Percentiles rank a stretch among this genome's conserved stretches.
Conservation (phyloP, 768 basidiomycete species). For the Fistulinella prunicolor region DNA sequence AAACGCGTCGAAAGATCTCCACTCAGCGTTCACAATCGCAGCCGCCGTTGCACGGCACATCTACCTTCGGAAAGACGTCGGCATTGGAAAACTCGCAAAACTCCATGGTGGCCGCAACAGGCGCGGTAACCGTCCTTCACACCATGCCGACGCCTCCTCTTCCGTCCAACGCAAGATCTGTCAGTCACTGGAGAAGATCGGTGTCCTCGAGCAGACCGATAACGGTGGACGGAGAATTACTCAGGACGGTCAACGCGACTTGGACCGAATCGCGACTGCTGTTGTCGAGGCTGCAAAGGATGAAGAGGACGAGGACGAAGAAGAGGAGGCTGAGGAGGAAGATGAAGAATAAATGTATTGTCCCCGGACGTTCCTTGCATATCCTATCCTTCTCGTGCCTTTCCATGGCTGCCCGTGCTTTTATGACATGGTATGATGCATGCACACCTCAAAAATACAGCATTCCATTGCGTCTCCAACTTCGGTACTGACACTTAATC, state of each 20-base stretch:
- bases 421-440: slow-evolving; percentile 43
- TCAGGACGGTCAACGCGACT: slow-evolving; percentile 94
- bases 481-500: background rate
- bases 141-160: slow-evolving; percentile 83
- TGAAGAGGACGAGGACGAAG: slow-evolving; percentile 72
- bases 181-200: slow-evolving; percentile 98
- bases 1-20: background rate
- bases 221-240: slow-evolving; percentile 95
- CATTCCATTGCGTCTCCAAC: slow-evolving; percentile 17
- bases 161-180: slow-evolving; percentile 93
- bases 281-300: slow-evolving; percentile 78
- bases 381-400: slow-evolving; percentile 21
- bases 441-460: slow-evolving; percentile 32
- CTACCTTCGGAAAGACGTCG: slow-evolving; percentile 97
- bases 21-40: slow-evolving; percentile 29
- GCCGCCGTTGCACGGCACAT: slow-evolving; percentile 98
- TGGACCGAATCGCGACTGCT: slow-evolving; percentile 91
- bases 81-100: slow-evolving; percentile 90
- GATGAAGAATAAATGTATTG: slow-evolving; percentile 35
- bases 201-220: slow-evolving; percentile 89
- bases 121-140: slow-evolving; percentile 94
- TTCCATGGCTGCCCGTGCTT: slow-evolving; percentile 21
- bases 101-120: slow-evolving; percentile 95
- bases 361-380: slow-evolving; percentile 12
- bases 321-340: slow-evolving; percentile 63